Percentiles rank a stretch among this genome's conserved stretches.
Conservation (phyloP, 768 basidiomycete genomes). For the Neoboletus subvelutipes region DNA sequence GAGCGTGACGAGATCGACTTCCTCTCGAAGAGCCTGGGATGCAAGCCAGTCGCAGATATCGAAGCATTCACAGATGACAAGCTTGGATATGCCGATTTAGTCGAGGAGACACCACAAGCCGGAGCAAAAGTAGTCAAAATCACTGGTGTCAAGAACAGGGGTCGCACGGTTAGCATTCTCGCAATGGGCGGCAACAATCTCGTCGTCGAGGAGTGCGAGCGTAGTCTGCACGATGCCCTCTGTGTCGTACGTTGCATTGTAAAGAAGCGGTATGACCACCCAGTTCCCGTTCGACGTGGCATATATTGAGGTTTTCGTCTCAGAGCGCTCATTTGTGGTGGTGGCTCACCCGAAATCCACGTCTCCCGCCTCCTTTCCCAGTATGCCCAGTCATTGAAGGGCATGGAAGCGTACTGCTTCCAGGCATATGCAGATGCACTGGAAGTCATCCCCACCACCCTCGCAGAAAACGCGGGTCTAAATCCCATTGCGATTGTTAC, state of each 20-base stretch:
- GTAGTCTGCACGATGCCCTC: conserved; percentile 97
- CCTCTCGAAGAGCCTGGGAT: conserved; percentile 89
- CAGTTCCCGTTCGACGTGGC: background rate
- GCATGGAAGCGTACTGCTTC: conserved; percentile 99
- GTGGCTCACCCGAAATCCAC: conserved; percentile 97
- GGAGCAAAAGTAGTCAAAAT: conserved; percentile 93
- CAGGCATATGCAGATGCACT: conserved; percentile 97
- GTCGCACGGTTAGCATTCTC: conserved; percentile 92
- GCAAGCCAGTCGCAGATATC: conserved; percentile 96
- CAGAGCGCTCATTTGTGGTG: conserved; percentile 92
- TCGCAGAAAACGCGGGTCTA: conserved; percentile 97
- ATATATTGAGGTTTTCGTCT: conserved; percentile 2
- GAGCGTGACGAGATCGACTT: conserved; percentile 99
- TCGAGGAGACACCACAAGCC: conserved; percentile 81
- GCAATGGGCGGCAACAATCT: conserved; percentile 92
- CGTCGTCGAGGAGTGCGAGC: conserved; percentile 95
- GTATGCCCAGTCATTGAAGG: conserved; percentile 89
- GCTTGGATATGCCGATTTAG: conserved; percentile 92
- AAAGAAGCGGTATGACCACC: conserved; percentile 80
- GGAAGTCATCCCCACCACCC: conserved; percentile 95
- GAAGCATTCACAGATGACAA: conserved; percentile 98
- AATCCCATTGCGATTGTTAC: conserved; percentile 99
- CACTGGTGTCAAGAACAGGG: conserved; percentile 91
- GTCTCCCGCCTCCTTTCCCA: conserved; percentile 90
- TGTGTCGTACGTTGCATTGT: conserved; percentile 98